phyloP scores from a whole-genome alignment of 2,329 filamentous ascomycete genomes.

The Penicillium fuscoglaucum region DNA sequence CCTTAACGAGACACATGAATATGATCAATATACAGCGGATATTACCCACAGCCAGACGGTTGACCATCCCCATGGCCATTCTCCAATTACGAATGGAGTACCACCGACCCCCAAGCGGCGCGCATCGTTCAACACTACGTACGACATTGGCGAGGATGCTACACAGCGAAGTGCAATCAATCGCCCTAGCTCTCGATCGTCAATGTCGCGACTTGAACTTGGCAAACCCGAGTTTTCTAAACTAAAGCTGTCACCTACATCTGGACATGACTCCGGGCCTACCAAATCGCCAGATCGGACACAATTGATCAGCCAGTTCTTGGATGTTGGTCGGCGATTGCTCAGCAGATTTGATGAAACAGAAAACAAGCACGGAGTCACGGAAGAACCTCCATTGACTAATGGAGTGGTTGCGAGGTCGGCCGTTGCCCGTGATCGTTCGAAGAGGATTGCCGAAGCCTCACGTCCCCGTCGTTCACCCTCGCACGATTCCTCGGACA shows the following conservation, averaged over 20 bases:
- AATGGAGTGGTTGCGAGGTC: conserved; percentile 32
- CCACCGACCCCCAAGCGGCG: conserved; percentile 43
- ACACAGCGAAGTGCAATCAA: conserved; percentile 44
- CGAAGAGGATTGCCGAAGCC: conserved; percentile 29
- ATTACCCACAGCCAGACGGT: conserved; percentile 22
- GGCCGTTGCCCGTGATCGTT: conserved; percentile 33
- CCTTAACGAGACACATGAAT: conserved; percentile 33
- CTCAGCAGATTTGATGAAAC: conserved; percentile 35
- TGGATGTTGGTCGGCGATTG: conserved; percentile 41
- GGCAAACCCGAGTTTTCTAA: conserved; percentile 39
- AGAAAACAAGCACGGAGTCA: conserved; percentile 20
- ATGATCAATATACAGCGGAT: conserved; percentile 29
- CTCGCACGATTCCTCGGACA: conserved; percentile 26
- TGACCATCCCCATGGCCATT: conserved; percentile 20
- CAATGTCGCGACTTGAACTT: conserved; percentile 44
- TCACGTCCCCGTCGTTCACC: conserved; percentile 18
- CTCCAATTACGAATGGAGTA: conserved; percentile 31
- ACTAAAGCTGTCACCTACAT: conserved; percentile 21
- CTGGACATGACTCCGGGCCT: conserved; percentile 9
- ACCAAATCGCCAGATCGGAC: conserved; percentile 35
- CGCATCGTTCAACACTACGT: conserved; percentile 56
- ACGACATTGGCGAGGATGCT: conserved; percentile 55
- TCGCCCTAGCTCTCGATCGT: conserved; percentile 46
- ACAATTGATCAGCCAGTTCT: conserved; percentile 40
- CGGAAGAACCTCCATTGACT: conserved; percentile 17